Base-by-base conservation (phyloP, 108 stramenopile genomes). In the Skeletonema costatum region DNA sequence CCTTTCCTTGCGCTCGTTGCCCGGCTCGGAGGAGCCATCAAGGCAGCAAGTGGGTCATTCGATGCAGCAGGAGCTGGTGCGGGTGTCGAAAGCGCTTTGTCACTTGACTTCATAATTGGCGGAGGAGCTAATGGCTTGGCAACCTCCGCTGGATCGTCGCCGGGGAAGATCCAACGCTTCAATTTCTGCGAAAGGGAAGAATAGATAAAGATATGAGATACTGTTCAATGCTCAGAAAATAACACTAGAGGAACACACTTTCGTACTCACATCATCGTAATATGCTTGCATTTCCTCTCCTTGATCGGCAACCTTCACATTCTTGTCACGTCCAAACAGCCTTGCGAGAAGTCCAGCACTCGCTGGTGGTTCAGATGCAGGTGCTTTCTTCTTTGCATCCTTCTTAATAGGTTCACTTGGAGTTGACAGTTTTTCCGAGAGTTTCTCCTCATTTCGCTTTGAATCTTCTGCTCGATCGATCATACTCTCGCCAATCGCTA, bases 1-100 rank as follows among this genome's bases (percentile, higher is more conserved):
- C 56, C 80, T 60, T 71, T 83, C 32, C 62, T 70, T 19, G 73
- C 60, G 19, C 76, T 70, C 46, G 69, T 31, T 1, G 64, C 60
- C 17, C 81, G 69, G 42, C 71, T 76, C 21, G 81, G 94, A 19
- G 94, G 96, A 32, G 96, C 96, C 96, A 97, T 97, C 87, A 97
- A 81, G 29, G 92, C 89, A 32, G 93, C 89, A 14, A 97, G 75
- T n/a, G 96, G 93, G 84, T 96, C 96, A 63, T 79, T 87, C n/a
- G 64, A 68, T 6, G 81, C 60, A 12, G 70, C 73, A 13, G 67
- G 66, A 53, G 75, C 63, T 50, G 68, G 51, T 56, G 66, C 53
- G 16, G 77, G 74, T 38, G 60, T 70, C 4, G 73, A 68, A 32
- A 61, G 38, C 25, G 62, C 42, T 35, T 32, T 50, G 32, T 72